Percentiles rank a stretch among this genome's conserved stretches.
phyloP scores from a whole-genome alignment of 177 flowering plant species.

The Vitis hybrid region DNA sequence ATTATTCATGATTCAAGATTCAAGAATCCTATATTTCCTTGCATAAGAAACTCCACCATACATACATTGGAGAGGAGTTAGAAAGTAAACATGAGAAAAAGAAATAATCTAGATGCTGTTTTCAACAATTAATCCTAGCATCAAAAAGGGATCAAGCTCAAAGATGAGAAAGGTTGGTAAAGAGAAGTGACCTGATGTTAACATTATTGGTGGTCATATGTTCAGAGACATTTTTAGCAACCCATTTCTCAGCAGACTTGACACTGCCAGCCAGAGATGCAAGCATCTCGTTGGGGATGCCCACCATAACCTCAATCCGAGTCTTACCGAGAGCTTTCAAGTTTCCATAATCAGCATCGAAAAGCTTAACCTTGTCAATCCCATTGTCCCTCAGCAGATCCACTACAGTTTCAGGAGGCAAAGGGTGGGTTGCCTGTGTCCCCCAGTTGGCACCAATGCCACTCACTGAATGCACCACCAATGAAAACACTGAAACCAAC shows the following conservation, averaged over 20 bases:
- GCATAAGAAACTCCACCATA: no score
- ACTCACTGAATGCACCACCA: constrained; percentile 25
- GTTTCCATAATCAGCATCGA: constrained; percentile 67
- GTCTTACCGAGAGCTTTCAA: constrained; percentile 57
- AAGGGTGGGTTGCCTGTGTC: constrained; percentile 64
- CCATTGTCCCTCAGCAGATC: constrained; percentile 67
- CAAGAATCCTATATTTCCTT: no score
- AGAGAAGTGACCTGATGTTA: constrained; percentile 54
- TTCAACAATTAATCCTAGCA: no score
- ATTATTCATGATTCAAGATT: no score
- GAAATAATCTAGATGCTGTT: no score
- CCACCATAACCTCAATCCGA: constrained; percentile 87
- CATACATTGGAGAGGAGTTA: no score
- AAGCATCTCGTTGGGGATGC: constrained; percentile 90
- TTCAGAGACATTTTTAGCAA: constrained; percentile 63
- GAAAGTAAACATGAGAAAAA: no score
- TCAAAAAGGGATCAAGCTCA: neutral
- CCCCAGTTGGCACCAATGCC: constrained; percentile 94
- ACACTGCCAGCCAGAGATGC: constrained; percentile 50
- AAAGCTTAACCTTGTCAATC: constrained; percentile 79
- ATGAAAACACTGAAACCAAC: constrained; percentile 11
- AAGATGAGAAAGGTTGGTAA: neutral
- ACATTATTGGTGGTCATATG: constrained; percentile 48
- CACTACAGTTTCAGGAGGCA: constrained; percentile 63
- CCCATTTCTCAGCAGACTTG: constrained; percentile 88